phyloP scores from a whole-genome alignment of 306 rosid species.

The Oxytropis ochrocephala region DNA sequence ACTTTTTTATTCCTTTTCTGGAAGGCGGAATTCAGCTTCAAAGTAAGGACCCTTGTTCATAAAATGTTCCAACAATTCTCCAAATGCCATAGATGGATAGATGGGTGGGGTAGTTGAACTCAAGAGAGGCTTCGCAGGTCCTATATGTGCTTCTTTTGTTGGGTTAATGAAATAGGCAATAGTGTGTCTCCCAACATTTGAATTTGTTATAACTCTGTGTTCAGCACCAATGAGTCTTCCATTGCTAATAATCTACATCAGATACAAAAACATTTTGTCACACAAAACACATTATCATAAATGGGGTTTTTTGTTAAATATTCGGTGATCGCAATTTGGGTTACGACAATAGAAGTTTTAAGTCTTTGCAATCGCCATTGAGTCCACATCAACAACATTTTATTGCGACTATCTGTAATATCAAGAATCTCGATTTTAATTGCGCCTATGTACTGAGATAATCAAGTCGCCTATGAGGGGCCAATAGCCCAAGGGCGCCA shows the following conservation, averaged over 20 bases:
- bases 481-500: too few relatives aligned
- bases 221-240: conserved; percentile 51
- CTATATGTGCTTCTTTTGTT: conserved; percentile 32
- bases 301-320: too few relatives aligned
- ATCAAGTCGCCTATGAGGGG: too few relatives aligned
- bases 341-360: too few relatives aligned
- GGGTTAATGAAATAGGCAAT: conserved; percentile 48
- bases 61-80: conserved; percentile 26
- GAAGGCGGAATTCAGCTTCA: conserved; percentile 20
- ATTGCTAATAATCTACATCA: conserved; percentile 44
- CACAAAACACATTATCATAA: neutral
- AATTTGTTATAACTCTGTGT: conserved; percentile 56
- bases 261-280: neutral
- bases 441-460: too few relatives aligned
- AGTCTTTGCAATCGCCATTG: too few relatives aligned
- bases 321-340: too few relatives aligned
- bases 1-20: neutral
- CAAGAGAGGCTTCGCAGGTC: conserved; percentile 42
- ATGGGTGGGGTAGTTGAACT: conserved; percentile 30
- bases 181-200: conserved; percentile 33
- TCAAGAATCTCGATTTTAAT: too few relatives aligned
- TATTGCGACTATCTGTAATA: too few relatives aligned
- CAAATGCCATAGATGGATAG: conserved; percentile 38
- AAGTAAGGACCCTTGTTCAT: conserved; percentile 19
- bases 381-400: too few relatives aligned